Evolutionary conservation across 1,139 yeast species (phyloP), one percentile per base, ranked within the genome.

Genomic region (Williopsis jadinii): DNA sequence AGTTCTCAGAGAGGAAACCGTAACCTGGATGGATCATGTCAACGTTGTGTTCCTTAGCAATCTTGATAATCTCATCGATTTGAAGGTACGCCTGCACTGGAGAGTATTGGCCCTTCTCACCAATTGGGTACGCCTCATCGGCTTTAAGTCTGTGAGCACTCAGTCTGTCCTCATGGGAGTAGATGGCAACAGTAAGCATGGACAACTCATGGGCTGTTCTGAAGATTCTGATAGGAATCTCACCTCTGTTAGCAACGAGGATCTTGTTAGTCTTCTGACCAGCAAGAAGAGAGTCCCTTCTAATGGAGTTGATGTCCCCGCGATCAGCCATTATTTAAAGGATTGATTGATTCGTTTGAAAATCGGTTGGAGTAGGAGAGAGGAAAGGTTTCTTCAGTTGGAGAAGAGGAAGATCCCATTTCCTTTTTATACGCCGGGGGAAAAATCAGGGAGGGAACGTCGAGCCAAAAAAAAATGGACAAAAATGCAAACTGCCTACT

Each of bases 1-100:
- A 77, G 70, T 92, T 92, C 67, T 92, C 98, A 13, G 95, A 83
- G 33, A 92, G 71, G 67, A 92, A 92, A 10, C 99, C 99, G 62
- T 92, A 92, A 54, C 99, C 99, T 9, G 99, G 99, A 62, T 92
- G 98, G 63, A 92, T 90, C 95, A 92, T 90, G 65, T 87, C 83
- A 43, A 90, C 99, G 31, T 75, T 71, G 64, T 90, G 96, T 49
- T 77, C 75, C 63, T 81, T 80, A 43, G 98, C 98, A 57, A 92
- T 92, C 52, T 73, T 73, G 66, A 92, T 84, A 55, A 92, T 92
- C 68, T 92, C 97, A 64, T 92, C 98, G 56, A 88, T 87, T 61
- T 90, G 97, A 58, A 92, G 72, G 62, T 92, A 92, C 9, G 98
- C 97, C 60, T 87, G 95, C 37, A 92, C 98, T 0, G 99, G 98